A percentile compares a stretch with the other conserved stretches of the same genome.
Evolutionary conservation across 2,329 filamentous ascomycete genomes (phyloP).

Genomic region (Ophiostoma piceae): DNA sequence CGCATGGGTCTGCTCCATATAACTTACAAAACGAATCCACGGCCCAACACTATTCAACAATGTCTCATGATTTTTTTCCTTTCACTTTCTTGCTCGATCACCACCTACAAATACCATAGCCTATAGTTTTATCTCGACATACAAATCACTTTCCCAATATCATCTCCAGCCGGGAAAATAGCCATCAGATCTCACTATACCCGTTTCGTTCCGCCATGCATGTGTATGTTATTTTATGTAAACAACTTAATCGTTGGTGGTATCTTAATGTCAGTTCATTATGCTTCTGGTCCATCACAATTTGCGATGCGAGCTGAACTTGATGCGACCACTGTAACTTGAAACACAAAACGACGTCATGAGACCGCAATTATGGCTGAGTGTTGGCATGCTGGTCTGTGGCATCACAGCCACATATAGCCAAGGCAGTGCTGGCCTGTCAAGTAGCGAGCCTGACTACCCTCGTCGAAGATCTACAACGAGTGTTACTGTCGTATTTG

Average conservation of each 20-base stretch:
- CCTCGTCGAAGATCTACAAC: not conserved
- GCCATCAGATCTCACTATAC: not conserved
- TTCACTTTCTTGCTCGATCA: not conserved
- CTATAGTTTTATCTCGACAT: slow-evolving; percentile 1
- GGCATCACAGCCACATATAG: not conserved
- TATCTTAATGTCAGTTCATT: not conserved
- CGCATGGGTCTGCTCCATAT: not conserved
- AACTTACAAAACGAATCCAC: not conserved
- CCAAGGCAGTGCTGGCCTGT: not conserved
- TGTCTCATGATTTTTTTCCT: not conserved
- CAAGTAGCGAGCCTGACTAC: not conserved
- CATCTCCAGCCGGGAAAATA: not conserved
- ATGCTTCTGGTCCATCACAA: not conserved
- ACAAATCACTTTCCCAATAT: not conserved
- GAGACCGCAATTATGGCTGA: not conserved
- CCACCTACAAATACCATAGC: not conserved
- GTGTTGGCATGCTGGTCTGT: not conserved
- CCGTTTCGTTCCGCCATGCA: not conserved
- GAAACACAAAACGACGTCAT: not conserved
- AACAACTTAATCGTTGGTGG: not conserved
- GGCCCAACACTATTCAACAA: not conserved
- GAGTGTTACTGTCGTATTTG: not conserved
- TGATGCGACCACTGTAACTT: not conserved
- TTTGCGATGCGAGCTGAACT: not conserved
- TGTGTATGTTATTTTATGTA: not conserved